Evolutionary conservation across 768 basidiomycete genomes (phyloP).

Genomic region (Tephrocybe sp.): DNA sequence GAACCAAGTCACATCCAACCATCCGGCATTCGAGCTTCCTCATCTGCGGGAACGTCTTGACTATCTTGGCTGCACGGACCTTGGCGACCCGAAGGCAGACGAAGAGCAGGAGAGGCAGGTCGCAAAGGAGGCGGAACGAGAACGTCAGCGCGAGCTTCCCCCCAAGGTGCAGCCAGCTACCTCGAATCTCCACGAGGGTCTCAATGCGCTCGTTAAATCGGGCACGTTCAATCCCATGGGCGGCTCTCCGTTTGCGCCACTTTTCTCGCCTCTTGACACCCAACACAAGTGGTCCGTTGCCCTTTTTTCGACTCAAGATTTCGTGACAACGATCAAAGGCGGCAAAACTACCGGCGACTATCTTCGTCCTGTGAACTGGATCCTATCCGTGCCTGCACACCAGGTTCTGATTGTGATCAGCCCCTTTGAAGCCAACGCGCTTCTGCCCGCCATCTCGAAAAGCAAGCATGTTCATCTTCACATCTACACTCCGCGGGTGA

Average conservation of each 20-base stretch:
- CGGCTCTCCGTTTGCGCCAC: conserved; percentile 22
- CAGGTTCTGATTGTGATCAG: conserved; percentile 36
- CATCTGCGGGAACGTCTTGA: conserved; percentile 24
- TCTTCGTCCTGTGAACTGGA: conserved; percentile 43
- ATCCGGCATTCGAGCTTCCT: conserved; percentile 13
- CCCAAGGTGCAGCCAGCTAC: conserved; percentile 24
- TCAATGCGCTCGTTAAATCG: conserved; percentile 25
- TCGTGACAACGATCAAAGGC: conserved; percentile 26
- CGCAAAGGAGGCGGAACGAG: conserved; percentile 39
- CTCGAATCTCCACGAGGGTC: conserved; percentile 3
- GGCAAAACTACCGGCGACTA: conserved; percentile 25
- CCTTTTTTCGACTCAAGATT: conserved; percentile 35
- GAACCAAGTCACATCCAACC: not conserved
- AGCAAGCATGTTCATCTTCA: conserved; percentile 37
- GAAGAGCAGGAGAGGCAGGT: conserved; percentile 55
- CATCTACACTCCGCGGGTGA: conserved; percentile 39
- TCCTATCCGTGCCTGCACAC: conserved; percentile 26
- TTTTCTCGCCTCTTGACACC: conserved; percentile 14
- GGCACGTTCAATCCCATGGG: conserved; percentile 22
- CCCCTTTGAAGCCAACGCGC: conserved; percentile 35
- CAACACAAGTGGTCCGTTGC: conserved; percentile 18
- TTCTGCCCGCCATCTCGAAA: conserved; percentile 33
- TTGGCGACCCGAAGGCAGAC: conserved; percentile 27
- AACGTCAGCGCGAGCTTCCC: conserved; percentile 38
- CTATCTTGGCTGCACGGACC: conserved; percentile 24